Evolutionary conservation across 164 flowering plant genomes (phyloP).

Genomic region (Tinospora cordifolia): DNA sequence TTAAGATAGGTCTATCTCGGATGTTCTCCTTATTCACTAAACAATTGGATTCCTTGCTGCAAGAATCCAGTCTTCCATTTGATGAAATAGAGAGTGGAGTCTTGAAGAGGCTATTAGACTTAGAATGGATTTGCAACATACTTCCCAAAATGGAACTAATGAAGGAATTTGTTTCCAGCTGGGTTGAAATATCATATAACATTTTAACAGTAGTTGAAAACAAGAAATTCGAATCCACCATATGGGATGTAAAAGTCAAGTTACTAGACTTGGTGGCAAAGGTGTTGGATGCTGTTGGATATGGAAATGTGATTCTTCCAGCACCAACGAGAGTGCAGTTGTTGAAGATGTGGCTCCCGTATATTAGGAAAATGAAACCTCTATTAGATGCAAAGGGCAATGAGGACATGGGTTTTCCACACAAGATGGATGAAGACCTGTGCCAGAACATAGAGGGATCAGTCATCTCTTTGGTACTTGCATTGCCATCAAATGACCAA

Average conservation of each 20-base stretch:
- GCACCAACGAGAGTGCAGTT: conserved; percentile 40
- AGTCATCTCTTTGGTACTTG: conserved; percentile 50
- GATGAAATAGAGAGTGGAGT: conserved; percentile 31
- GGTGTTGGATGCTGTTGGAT: conserved; percentile 81
- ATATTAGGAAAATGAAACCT: conserved; percentile 60
- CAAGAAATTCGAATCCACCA: conserved; percentile 33
- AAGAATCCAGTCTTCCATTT: conserved; percentile 18
- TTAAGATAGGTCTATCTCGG: conserved; percentile 40
- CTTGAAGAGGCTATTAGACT: conserved; percentile 40
- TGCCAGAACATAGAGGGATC: conserved; percentile 77
- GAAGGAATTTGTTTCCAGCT: conserved; percentile 63
- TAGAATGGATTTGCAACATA: conserved; percentile 70
- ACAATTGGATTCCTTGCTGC: conserved; percentile 35
- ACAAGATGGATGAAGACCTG: conserved; percentile 60
- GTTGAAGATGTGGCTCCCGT: conserved; percentile 82
- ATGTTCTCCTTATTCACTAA: conserved; percentile 37
- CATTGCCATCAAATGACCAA: conserved; percentile 81
- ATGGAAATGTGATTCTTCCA: conserved; percentile 71
- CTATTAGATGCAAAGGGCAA: conserved; percentile 41
- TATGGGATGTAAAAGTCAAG: conserved; percentile 67
- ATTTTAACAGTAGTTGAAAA: conserved; percentile 40
- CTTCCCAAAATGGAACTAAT: conserved; percentile 67
- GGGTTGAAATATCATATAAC: conserved; percentile 49
- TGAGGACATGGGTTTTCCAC: conserved; percentile 29
- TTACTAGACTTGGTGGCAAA: conserved; percentile 55